A percentile compares a stretch with the other conserved stretches of the same genome.
These are phyloP conservation scores for Plasmodium gaboni DNA, from an alignment of 169 alveolate species.

Conservation along the genomic window DNA sequence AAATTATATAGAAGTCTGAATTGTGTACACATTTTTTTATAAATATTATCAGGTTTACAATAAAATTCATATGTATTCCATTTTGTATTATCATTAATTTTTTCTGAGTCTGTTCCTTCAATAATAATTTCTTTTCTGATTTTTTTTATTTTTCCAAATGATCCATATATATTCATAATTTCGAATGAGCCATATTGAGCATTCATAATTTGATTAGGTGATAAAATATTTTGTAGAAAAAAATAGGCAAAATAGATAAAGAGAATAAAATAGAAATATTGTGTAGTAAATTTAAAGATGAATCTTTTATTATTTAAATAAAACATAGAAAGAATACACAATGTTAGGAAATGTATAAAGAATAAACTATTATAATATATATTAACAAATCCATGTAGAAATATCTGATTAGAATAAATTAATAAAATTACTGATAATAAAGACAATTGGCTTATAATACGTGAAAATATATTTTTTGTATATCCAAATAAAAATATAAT, in stretches of 20 bases:
- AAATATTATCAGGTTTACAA: conserved; percentile 52
- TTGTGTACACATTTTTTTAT: conserved; percentile 22
- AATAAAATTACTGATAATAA: conserved; percentile 2
- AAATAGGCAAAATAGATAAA: conserved; percentile 28
- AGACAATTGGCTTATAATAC: conserved; percentile 17
- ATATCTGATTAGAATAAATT: conserved; percentile 30
- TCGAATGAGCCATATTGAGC: conserved; percentile 25
- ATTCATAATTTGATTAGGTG: conserved; percentile 65
- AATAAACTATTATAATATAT: conserved; percentile 11
- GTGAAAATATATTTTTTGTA: conserved; percentile 17
- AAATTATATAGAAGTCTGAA: conserved; percentile 24
- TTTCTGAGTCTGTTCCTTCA: background rate
- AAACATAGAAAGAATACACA: conserved; percentile 10
- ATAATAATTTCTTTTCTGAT: conserved; percentile 42
- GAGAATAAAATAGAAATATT: conserved; percentile 38
- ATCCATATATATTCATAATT: conserved; percentile 61
- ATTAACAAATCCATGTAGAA: conserved; percentile 21
- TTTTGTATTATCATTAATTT: conserved; percentile 4
- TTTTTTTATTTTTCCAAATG: conserved; percentile 52
- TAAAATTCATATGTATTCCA: conserved; percentile 45
- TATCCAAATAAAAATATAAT: conserved; percentile 13
- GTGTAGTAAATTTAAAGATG: conserved; percentile 13
- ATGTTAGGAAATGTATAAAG: background rate
- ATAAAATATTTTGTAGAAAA: conserved; percentile 35
- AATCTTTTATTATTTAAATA: conserved; percentile 32